Evolutionary conservation across 441 rosid genomes (phyloP), one percentile per base, ranked within the genome.

Genomic region (Dalechampia spathulata): DNA sequence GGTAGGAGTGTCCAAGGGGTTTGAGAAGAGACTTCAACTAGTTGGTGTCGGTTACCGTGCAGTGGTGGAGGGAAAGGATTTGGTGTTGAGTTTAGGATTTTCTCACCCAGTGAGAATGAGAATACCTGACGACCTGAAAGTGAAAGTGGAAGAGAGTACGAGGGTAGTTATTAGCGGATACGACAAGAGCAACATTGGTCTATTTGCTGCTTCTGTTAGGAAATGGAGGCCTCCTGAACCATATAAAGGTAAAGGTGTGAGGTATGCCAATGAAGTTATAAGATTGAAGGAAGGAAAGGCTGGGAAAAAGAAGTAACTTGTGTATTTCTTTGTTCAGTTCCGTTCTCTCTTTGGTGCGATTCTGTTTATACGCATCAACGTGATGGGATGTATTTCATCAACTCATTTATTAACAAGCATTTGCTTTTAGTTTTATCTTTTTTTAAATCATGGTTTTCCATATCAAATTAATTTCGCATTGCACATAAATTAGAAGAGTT

Each of bases 211-310:
- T n/a, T 68, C 87, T 2, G 49, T 87, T 49, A 75, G 95, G 81
- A 86, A 79, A 67, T 91, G 95, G 95, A 88, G 98, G 50, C 96
- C 98, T 11, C 95, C 98, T 0, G 93, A 91, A 66, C 98, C 98
- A 20, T 91, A 86, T 68, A 91, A 86, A 66, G 96, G 95, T 43
- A 91, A 91, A 72, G 98, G 98, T 55, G 87, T 86, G 57, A 91
- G 81, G 67, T 91, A 91, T 66, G 86, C 74, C 0, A 78, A 84
- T 61, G 98, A 91, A 77, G 61, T 83, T 41, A 58, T 83, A 47
- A 62, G 83, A 60, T 73, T 85, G 67, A 91, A 91, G 78, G 96
- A 82, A 70, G 93, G 96, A 5, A 87, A 88, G 73, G 95, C 95
- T 26, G 95, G 93, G 55, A 91, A 87, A 78, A 91, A 87, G 81